Percentiles rank a stretch among this genome's conserved stretches.
Conservation (phyloP, 352 stramenopile species). For the Elongisporangium undulatum region DNA sequence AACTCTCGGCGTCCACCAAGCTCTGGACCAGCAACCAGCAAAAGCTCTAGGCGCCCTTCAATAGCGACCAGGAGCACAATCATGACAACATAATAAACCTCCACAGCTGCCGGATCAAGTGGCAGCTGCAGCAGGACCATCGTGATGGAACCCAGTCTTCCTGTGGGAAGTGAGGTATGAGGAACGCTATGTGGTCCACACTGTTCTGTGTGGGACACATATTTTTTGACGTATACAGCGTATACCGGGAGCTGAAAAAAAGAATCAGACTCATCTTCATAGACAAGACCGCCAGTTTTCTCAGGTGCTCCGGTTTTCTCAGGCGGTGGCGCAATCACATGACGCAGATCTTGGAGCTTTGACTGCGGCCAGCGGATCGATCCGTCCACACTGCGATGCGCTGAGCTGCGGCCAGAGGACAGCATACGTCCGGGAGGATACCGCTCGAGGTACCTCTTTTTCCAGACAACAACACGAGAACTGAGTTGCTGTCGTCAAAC, state of each 20-base stretch:
- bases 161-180: background rate
- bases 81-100: background rate
- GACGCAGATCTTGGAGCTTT: background rate
- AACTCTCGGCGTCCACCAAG: slow-evolving; percentile 38
- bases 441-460: background rate
- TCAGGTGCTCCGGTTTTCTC: background rate
- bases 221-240: background rate
- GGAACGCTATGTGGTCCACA: background rate
- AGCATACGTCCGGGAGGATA: background rate
- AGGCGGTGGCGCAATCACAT: background rate
- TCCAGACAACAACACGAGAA: background rate
- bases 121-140: background rate
- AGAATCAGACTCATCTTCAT: background rate
- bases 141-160: background rate
- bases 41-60: slow-evolving; percentile 11
- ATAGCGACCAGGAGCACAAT: background rate
- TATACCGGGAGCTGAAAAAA: background rate
- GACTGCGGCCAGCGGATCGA: background rate
- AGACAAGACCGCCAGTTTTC: background rate
- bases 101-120: background rate
- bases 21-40: slow-evolving; percentile 59
- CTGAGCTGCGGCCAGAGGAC: background rate
- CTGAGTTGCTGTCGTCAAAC: background rate
- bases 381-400: background rate
- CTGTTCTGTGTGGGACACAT: background rate